These are phyloP conservation scores for Phytophthora europaea DNA, from an alignment of 352 stramenopile genomes.

Conservation along the genomic window DNA sequence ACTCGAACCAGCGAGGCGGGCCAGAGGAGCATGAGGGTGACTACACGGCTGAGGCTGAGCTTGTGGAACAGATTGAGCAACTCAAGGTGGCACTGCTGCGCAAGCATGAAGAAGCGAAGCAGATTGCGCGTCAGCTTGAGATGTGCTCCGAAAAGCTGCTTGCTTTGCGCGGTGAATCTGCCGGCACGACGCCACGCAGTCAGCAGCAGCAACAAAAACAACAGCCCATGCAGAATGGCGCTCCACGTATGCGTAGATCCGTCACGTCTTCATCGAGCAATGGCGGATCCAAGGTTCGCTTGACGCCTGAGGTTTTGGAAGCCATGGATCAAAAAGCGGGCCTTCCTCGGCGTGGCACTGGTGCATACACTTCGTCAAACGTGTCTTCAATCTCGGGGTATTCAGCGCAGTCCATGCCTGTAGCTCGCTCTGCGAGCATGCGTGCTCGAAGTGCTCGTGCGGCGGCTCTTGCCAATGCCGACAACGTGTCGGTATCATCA, in stretches of 20 bases:
- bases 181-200: not conserved
- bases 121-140: conserved; percentile 68
- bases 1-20: conserved; percentile 69
- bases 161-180: conserved; percentile 40
- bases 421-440: conserved; percentile 33
- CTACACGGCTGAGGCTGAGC: conserved; percentile 50
- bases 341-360: conserved; percentile 51
- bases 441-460: conserved; percentile 48
- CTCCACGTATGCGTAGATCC: conserved; percentile 13
- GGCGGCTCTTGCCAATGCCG: conserved; percentile 38
- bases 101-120: conserved; percentile 85
- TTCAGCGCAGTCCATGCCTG: conserved; percentile 55
- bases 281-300: conserved; percentile 47
- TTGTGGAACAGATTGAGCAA: conserved; percentile 74
- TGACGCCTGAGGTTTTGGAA: conserved; percentile 69
- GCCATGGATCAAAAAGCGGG: conserved; percentile 68
- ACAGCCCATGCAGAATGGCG: conserved; percentile 28
- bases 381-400: conserved; percentile 74
- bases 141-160: conserved; percentile 62
- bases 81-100: conserved; percentile 71
- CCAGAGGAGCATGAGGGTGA: conserved; percentile 41
- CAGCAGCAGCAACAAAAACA: conserved; percentile 21
- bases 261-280: conserved; percentile 25
- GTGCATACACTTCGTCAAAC: conserved; percentile 70
- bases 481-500: conserved; percentile 70